These are phyloP conservation scores for Picochlorum sp. DNA, from an alignment of 139 green algal genomes.

Conservation along the genomic window DNA sequence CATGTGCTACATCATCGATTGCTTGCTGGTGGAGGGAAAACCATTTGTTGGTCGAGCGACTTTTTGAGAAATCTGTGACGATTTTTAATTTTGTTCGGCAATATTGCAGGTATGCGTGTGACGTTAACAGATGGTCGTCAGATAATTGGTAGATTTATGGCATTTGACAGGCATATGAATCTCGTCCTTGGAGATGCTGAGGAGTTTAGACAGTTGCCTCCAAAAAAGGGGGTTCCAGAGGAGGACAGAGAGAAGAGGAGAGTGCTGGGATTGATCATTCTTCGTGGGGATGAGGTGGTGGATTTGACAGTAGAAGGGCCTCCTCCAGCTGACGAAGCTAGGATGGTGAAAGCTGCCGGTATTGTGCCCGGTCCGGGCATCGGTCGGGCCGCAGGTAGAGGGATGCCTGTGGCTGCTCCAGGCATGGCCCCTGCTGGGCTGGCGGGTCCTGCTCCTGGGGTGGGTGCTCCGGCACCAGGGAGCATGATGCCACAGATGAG, in stretches of 20 bases:
- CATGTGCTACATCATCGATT: background rate
- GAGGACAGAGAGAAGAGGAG: slow-evolving; percentile 79
- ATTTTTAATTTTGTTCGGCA: background rate
- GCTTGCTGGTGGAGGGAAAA: background rate
- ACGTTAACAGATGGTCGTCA: slow-evolving; percentile 76
- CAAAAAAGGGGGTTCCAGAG: slow-evolving; percentile 80
- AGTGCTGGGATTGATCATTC: slow-evolving; percentile 88
- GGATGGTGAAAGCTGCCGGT: slow-evolving; percentile 30
- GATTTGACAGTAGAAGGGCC: slow-evolving; percentile 92
- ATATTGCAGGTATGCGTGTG: slow-evolving; percentile 70
- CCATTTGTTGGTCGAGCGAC: background rate
- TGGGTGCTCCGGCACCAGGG: slow-evolving; percentile 75
- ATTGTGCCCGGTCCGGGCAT: slow-evolving; percentile 53
- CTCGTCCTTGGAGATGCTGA: slow-evolving; percentile 93
- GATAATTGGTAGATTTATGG: slow-evolving; percentile 96
- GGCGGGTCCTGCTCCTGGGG: slow-evolving; percentile 67
- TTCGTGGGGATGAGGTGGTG: slow-evolving; percentile 91
- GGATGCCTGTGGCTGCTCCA: slow-evolving; percentile 56
- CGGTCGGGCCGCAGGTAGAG: slow-evolving; percentile 65
- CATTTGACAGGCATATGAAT: slow-evolving; percentile 98
- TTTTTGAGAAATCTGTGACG: background rate
- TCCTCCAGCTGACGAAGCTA: slow-evolving; percentile 67
- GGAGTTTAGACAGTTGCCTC: slow-evolving; percentile 87
- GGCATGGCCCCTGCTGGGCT: slow-evolving; percentile 72
- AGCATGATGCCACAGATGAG: slow-evolving; percentile 82